Evolutionary conservation across 352 stramenopile species (phyloP), one percentile per base, ranked within the genome.

Genomic region (Pythium scleroteichum): DNA sequence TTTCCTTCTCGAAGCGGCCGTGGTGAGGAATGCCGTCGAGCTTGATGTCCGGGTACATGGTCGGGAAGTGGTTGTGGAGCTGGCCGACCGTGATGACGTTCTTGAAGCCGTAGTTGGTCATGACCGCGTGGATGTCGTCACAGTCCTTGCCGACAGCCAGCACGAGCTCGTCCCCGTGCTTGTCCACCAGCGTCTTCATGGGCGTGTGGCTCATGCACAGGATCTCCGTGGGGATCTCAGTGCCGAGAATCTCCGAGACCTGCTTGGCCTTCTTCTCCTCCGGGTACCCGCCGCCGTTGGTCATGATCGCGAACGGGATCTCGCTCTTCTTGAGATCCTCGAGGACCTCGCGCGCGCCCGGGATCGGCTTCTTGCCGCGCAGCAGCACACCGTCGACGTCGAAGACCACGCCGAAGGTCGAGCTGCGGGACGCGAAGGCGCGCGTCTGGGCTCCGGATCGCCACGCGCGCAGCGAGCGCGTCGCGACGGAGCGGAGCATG

Each of bases 221-320:
- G 23, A 73, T 60, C 5, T 83, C 68, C 16, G 66, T 52, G 3
- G 69, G 63, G n/a, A 94, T 73, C n/a, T 78, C 66, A 3, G 74
- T 71, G 19, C 79, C 80, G 16, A 94, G 41, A 53, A 92, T 90
- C 51, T 81, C 40, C 32, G 83, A 84, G 26, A 94, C 75, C 64
- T 92, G 79, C 27, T 59, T 56, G 35, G 85, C 82, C 62, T 93
- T 94, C 54, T 79, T 90, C n/a, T 72, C 64, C 59, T 94, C 85
- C 2, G 70, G 66, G 68, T 90, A 90, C n/a, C 85, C 85, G 38
- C 85, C 85, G 48, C 83, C 85, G 51, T 94, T 94, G 46, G 85
- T 94, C 85, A 94, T 92, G 67, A 94, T 91, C 40, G 82, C 81
- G 50, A 83, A 92, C 61, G 85, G 85, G 46, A 84, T 84, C 39